Conservation (phyloP, 306 rosid species). For the Benincasa hispida region DNA sequence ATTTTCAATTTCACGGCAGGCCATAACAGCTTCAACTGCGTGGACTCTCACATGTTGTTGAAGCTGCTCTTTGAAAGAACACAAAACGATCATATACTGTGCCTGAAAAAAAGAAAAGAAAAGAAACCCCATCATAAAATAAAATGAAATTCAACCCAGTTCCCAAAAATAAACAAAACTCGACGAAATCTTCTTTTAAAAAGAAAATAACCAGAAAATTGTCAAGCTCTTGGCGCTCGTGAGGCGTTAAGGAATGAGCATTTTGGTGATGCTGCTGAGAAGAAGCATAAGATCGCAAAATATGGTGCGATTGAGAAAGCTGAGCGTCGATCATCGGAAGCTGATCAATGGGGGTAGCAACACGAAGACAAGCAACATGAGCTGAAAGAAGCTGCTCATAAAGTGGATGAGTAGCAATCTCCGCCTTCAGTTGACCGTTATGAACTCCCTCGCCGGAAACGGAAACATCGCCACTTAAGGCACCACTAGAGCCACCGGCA, state of each 20-base stretch:
- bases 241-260: conserved; percentile 49
- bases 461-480: conserved; percentile 5
- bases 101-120: conserved; percentile 25
- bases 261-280: conserved; percentile 34
- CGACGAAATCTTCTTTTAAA: neutral
- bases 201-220: conserved; percentile 47
- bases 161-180: neutral
- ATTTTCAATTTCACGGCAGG: conserved; percentile 96
- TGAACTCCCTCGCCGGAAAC: conserved; percentile 21
- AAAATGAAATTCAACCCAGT: neutral
- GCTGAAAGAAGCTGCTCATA: conserved; percentile 80
- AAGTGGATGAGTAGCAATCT: conserved; percentile 78
- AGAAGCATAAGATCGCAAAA: conserved; percentile 55
- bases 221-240: conserved; percentile 87
- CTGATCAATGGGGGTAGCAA: conserved; percentile 96
- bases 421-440: conserved; percentile 53
- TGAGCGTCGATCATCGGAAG: conserved; percentile 82
- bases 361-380: conserved; percentile 79
- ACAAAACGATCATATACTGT: conserved; percentile 71
- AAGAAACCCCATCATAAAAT: neutral
- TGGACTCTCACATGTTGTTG: conserved; percentile 95
- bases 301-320: conserved; percentile 75
- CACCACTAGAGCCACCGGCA: neutral
- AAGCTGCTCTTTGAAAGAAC: conserved; percentile 88
- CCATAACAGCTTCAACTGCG: conserved; percentile 98